phyloP scores from a whole-genome alignment of 129 eudicot species.

The Helianthus annuus region DNA sequence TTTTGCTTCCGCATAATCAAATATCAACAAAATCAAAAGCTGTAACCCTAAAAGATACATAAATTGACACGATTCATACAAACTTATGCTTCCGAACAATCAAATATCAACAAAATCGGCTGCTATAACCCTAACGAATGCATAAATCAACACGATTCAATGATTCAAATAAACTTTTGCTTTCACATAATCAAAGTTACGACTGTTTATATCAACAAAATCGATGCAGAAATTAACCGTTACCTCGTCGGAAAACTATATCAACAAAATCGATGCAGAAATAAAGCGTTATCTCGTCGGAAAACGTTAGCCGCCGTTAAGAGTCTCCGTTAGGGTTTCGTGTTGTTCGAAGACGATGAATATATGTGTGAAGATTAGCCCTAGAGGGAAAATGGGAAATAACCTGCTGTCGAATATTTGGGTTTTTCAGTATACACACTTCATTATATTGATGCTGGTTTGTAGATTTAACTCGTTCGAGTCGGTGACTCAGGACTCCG shows the following conservation, averaged over 20 bases:
- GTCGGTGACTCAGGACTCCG: conserved; percentile 1
- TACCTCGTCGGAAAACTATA: background rate
- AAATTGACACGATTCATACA: too few relatives aligned
- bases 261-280: background rate
- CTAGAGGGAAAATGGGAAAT: conserved; percentile 8
- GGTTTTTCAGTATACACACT: conserved; percentile 31
- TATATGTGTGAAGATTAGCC: conserved; percentile 18
- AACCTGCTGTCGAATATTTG: conserved; percentile 33
- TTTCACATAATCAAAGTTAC: conserved; percentile 14
- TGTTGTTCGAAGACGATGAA: background rate
- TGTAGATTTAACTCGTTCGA: conserved; percentile 31
- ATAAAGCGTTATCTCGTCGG: conserved; percentile 21
- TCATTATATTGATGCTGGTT: conserved; percentile 34
- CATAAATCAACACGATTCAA: background rate
- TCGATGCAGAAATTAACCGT: conserved; percentile 11
- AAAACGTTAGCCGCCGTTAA: conserved; percentile 16
- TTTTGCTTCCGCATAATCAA: conserved; percentile 10
- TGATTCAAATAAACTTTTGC: background rate
- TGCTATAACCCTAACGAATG: background rate
- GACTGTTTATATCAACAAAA: background rate
- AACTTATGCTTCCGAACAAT: too few relatives aligned
- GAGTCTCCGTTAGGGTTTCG: conserved; percentile 29
- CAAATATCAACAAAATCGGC: too few relatives aligned
- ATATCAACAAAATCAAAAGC: background rate
- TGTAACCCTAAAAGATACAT: too few relatives aligned